These are phyloP conservation scores for Triticum monococcum DNA, from an alignment of 176 grass and related monocot genomes.

Conservation along the genomic window DNA sequence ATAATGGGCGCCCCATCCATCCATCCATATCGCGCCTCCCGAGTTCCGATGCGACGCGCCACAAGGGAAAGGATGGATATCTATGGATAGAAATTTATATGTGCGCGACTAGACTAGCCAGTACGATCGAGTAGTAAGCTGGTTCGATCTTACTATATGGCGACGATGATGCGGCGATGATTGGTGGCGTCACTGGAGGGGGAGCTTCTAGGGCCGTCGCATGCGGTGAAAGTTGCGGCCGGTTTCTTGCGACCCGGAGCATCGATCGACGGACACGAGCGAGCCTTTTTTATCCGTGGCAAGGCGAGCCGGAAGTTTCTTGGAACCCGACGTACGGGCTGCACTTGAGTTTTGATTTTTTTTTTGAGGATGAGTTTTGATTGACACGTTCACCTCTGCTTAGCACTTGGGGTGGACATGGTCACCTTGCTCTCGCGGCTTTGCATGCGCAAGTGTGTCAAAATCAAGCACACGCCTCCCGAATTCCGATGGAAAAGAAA, in stretches of 20 bases:
- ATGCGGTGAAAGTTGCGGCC: background rate
- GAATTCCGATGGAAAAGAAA: slow-evolving; percentile 1
- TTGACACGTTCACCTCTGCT: no score
- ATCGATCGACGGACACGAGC: background rate
- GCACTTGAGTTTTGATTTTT: no score
- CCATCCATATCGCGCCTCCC: slow-evolving; percentile 12
- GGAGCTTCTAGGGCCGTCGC: background rate
- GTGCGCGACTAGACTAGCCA: background rate
- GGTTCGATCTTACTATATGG: background rate
- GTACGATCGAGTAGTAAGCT: background rate
- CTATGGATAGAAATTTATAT: background rate
- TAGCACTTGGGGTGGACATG: background rate
- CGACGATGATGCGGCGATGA: slow-evolving; percentile 19
- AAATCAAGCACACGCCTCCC: background rate
- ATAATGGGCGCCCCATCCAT: background rate
- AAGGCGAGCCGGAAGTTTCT: background rate
- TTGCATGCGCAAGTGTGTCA: background rate
- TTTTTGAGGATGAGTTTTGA: no score
- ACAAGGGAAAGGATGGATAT: background rate
- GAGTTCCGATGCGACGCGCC: slow-evolving; percentile 29
- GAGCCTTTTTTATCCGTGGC: background rate
- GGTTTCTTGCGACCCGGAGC: background rate
- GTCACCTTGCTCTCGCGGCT: background rate
- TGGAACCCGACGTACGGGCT: background rate
- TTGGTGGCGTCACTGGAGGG: slow-evolving; percentile 10